These are phyloP conservation scores for Pyrenophora graminea DNA, from an alignment of 2,329 filamentous ascomycete species.

Conservation along the genomic window DNA sequence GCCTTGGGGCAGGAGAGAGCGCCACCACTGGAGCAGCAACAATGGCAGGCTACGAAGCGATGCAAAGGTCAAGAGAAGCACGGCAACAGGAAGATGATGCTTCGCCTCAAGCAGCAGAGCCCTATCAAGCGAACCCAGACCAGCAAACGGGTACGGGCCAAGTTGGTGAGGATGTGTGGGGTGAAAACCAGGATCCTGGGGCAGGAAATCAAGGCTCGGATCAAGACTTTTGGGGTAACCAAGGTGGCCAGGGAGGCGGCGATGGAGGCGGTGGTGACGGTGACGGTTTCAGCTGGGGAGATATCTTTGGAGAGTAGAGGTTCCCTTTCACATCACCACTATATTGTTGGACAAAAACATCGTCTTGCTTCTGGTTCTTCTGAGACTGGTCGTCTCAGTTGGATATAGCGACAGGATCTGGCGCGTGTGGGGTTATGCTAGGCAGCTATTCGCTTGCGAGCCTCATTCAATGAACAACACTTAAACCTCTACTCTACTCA, in stretches of 20 bases:
- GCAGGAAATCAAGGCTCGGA: constrained; percentile 23
- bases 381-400: too few relatives aligned
- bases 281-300: constrained; percentile 29
- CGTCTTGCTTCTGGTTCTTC: background rate
- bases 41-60: constrained; percentile 66
- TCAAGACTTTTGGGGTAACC: constrained; percentile 37
- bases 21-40: constrained; percentile 59
- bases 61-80: constrained; percentile 56
- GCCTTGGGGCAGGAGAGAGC: constrained; percentile 49
- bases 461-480: background rate
- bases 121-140: constrained; percentile 24
- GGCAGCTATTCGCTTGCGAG: background rate
- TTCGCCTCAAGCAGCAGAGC: constrained; percentile 34
- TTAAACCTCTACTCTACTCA: background rate
- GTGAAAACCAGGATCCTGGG: constrained; percentile 33
- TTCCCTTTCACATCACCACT: constrained; percentile 1
- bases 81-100: constrained; percentile 25
- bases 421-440: background rate
- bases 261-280: constrained; percentile 37
- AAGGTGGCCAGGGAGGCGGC: constrained; percentile 36
- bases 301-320: constrained; percentile 28
- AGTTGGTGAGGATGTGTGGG: constrained; percentile 36
- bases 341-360: constrained; percentile 3
- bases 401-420: background rate
- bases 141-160: constrained; percentile 25